Evolutionary conservation across 371 early-diverging fungal species (phyloP).

Genomic region (Mortierella sp.): DNA sequence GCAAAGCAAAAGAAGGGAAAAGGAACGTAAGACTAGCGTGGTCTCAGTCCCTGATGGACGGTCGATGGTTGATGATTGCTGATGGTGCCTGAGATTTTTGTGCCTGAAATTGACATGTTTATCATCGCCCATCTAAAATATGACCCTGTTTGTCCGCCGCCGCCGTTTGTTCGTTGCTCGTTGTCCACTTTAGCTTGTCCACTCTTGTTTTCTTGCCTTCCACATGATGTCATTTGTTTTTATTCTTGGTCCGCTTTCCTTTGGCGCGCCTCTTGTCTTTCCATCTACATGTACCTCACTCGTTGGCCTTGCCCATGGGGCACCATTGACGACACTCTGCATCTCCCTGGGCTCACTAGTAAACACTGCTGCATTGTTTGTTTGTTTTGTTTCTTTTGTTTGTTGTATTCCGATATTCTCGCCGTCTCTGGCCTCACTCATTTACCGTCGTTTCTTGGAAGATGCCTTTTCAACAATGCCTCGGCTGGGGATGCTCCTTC

Average conservation of each 20-base stretch:
- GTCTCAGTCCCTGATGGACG: too few species aligned
- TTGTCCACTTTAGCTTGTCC: not conserved
- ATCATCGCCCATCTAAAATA: too few species aligned
- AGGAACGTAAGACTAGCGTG: not conserved
- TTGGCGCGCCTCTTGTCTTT: not conserved
- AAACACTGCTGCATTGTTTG: not conserved
- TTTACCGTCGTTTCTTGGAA: not conserved
- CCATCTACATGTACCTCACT: not conserved
- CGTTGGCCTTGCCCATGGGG: conserved; percentile 3
- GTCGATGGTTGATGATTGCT: too few species aligned
- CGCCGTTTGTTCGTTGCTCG: not conserved
- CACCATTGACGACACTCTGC: conserved; percentile 10
- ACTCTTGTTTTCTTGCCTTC: not conserved
- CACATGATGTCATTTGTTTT: conserved; percentile 9
- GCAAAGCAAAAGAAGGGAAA: not conserved
- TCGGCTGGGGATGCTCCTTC: not conserved
- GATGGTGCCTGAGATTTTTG: too few species aligned
- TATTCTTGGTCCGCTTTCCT: not conserved
- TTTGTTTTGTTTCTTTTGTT: not conserved
- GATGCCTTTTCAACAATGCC: not conserved
- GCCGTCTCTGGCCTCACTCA: not conserved
- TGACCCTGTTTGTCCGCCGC: not conserved
- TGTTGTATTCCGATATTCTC: not conserved
- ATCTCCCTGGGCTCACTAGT: not conserved
- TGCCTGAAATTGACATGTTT: too few species aligned